Base-by-base conservation (phyloP, 257 asterid species). In the Solanum stenotomum region DNA sequence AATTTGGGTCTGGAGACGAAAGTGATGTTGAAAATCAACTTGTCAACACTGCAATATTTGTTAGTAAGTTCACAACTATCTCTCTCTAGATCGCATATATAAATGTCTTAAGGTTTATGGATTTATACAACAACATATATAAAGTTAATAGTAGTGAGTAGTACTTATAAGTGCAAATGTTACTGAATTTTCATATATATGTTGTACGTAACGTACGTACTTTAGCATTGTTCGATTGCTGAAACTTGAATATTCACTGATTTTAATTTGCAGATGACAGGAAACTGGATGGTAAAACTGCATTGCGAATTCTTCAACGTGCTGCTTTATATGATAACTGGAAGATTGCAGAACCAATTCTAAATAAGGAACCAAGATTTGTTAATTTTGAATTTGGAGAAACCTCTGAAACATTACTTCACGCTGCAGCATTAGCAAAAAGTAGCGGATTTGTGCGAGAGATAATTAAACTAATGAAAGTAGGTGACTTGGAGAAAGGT, bases 351-450 rank as follows among this genome's bases (percentile, higher is more conserved):
- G 38, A 70, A 70, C 77, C 38, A 15, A 16, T 33, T 72, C 35
- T 84, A 18, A 29, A 9, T 1, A 7, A 5, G 11, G 76, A 85
- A 71, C 56, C 16, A 1, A 42, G 37, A 10, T 1, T 86, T 59
- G 40, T 23, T 9, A 6, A 3, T 89, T 56, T 42, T 88, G 12
- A 29, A 74, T 8, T n/a, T n/a, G 59, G 59, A 49, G 7, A 14
- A 46, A 15, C 3, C 59, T 14, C 59, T 4, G 87, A 74, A 52
- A 87, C 83, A 44, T 76, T 86, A 40, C 88, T 89, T 23, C 89
- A 89, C 85, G 1, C 87, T n/a, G 91, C 91, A 34, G 86, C 88
- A 10, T 5, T 49, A 18, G 84, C 87, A 27, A 34, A 67, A 25
- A 82, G 31, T 52, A 83, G 59, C 2, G 18, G 8, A 13, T 74